Evolutionary conservation across 768 basidiomycete species (phyloP), one percentile per base, ranked within the genome.

Genomic region (Boletus tylopilopsis): DNA sequence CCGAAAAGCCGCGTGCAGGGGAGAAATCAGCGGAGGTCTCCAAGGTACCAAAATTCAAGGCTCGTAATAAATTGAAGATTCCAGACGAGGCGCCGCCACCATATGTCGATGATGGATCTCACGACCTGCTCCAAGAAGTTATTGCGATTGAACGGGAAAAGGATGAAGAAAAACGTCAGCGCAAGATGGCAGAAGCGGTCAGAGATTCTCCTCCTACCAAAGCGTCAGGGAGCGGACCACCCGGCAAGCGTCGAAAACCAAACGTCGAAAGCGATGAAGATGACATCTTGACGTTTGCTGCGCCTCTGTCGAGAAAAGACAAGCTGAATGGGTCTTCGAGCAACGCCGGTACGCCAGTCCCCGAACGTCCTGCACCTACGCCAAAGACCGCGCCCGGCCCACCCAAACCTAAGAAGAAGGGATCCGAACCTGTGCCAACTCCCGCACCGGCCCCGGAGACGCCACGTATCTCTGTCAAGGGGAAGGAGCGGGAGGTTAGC

Each of bases 61-160:
- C 58, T 43, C 68, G 71, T 36, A 82, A 77, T 36, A 82, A 77
- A 54, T 55, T 72, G 12, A 80, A 77, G 58, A 67, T 68, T 29
- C 60, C 68, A 12, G 76, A 71, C 32, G 57, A 76, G 16, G 79
- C 81, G 3, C 79, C 85, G 1, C 81, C 82, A 3, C 77, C 84
- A 4, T 85, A 85, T 60, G 76, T 84, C 37, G 87, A 90, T 56
- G 87, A 90, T 66, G 87, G 85, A n/a, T 86, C 84, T 24, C 82
- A 87, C 56, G 88, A 91, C 59, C 74, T 91, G 34, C 70, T 89
- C 3, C 85, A 89, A 63, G 88, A 90, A 63, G 87, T 91, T 18
- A 77, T 90, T 46, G 88, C 88, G 8, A 85, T 90, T 34, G 88
- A 90, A 62, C 73, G 78, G 46, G 80, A 84, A 66, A 79, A 82